Evolutionary conservation across 305 asterid genomes (phyloP), one percentile per base, ranked within the genome.

Genomic region (Euphrasia arctica): DNA sequence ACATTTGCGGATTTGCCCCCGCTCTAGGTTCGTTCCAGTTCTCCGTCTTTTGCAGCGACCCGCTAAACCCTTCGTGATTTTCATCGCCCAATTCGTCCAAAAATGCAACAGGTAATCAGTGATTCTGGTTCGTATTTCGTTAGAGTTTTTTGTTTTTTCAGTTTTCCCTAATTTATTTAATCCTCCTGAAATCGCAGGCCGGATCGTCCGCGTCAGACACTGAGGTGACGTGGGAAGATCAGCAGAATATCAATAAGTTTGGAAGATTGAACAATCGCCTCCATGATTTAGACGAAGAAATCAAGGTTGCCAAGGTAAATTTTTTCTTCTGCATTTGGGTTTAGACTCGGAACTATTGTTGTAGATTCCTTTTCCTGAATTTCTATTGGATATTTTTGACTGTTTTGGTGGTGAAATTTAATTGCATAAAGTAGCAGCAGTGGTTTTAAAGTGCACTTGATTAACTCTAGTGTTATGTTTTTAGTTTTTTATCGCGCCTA

Each of bases 221-320:
- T 31, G 96, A 87, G 76, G 97, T 92, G 68, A 92, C 95, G 8
- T 92, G 97, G 98, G 94, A 80, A 64, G 98, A 92, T 78, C 98
- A 92, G 77, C 97, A 85, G 82, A 92, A 89, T 55, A 92, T 92
- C 73, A 92, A 89, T 75, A 84, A 87, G 68, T 92, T 92, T 54
- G 90, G 96, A 32, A 77, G 96, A 74, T 75, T 92, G 64, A 92
- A 92, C 77, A 92, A 86, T 41, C 85, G 96, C 52, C 83, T 87
- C 54, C 98, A 92, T 70, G 97, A 89, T 54, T 82, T 92, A 28
- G 91, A 90, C n/a, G 98, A 92, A 63, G 97, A 92, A 76, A 86
- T 89, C 83, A 87, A 88, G 78, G 62, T 66, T 27, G 94, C 98
- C 45, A 89, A 90, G 92, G 97, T 90, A 74, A 27, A 4, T 29